Evolutionary conservation across 2,329 filamentous ascomycete genomes (phyloP), one percentile per base, ranked within the genome.

Genomic region (Colletotrichum viniferum): DNA sequence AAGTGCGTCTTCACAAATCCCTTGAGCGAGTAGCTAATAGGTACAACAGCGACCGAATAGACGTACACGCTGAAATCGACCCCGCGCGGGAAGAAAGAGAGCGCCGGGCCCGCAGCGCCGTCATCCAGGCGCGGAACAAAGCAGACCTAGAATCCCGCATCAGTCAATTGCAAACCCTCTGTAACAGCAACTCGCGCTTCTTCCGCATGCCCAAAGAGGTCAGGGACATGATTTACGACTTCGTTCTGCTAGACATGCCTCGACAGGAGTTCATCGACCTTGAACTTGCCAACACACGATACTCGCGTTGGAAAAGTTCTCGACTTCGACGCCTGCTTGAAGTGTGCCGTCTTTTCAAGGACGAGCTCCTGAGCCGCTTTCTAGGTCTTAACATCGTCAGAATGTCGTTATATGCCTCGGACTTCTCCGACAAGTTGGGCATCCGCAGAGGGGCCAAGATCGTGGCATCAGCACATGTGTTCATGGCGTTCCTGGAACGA

Each of bases 1-100:
- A 5, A 1, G 43, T 48, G 10, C 4, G 3, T 9, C 43, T 48
- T 21, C 5, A 48, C 0, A 10, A n/a, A 21, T 43, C 5, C 0
- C 18, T 10, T 48, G 18, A 21, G 6, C 5, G 10, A 6, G 43
- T 21, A 48, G 18, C 9, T 48, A 2, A 48, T 2, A 13, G 43
- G 5, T 12, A 0, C 5, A 21, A n/a, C 9, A 48, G 38, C 38
- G 9, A 48, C 9, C 9, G 3, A n/a, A n/a, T 6, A 48, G 38
- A 48, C 38, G 16, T 7, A 18, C 5, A 48, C 16, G 18, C 38
- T 12, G 16, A 43, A 18, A n/a, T 21, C 12, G 38, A 48, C 18
- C 1, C 9, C 18, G 9, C 10, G 10, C 18, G 5, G 2, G 43
- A 48, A 7, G 43, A 48, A 21, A 48, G 43, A 21, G 9, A 21